Percentiles rank a stretch among this genome's conserved stretches.
Conservation (phyloP, 306 rosid genomes). For the Dryas octopetala region DNA sequence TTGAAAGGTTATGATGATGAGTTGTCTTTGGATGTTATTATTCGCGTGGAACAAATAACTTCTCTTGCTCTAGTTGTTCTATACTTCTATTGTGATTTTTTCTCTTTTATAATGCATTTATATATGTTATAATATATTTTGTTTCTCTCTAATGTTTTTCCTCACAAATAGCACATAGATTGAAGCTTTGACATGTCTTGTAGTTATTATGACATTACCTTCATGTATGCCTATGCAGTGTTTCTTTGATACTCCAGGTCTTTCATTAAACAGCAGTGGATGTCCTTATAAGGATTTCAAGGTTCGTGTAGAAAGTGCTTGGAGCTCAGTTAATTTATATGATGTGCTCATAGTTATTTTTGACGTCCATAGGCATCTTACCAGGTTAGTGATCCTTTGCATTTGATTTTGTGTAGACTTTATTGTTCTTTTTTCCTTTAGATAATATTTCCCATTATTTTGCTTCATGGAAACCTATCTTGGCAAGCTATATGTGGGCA, state of each 20-base stretch:
- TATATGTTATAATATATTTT: no score
- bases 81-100: no score
- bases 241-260: slow-evolving; percentile 94
- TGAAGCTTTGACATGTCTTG: not conserved
- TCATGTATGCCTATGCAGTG: slow-evolving; percentile 54
- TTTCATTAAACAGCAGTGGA: slow-evolving; percentile 60
- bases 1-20: not conserved
- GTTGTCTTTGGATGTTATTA: not conserved
- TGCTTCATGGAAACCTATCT: not conserved
- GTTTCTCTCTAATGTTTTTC: not conserved
- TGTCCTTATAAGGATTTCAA: slow-evolving; percentile 76
- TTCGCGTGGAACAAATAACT: not conserved
- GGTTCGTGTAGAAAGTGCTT: slow-evolving; percentile 90
- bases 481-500: not conserved
- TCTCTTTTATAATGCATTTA: not conserved
- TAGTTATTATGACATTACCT: not conserved
- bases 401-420: slow-evolving; percentile 8
- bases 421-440: not conserved
- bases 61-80: not conserved
- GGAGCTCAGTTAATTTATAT: slow-evolving; percentile 85
- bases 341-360: slow-evolving; percentile 83
- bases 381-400: slow-evolving; percentile 48
- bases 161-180: not conserved
- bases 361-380: slow-evolving; percentile 90
- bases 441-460: not conserved